Base-by-base conservation (phyloP, 306 rosid genomes). In the Cicer judaicum region DNA sequence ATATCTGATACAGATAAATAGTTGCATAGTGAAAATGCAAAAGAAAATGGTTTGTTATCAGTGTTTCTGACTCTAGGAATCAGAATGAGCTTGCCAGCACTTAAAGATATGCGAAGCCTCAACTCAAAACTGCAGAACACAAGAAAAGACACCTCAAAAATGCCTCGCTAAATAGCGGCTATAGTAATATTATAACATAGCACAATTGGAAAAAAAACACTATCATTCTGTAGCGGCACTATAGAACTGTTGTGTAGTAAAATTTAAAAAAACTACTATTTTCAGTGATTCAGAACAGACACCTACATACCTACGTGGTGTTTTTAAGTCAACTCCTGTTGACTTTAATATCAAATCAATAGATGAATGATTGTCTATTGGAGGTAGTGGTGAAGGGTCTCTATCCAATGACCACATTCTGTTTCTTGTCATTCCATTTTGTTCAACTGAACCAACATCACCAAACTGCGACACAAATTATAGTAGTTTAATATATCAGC, bases 281-380 rank as follows among this genome's bases (percentile, higher is more conserved):
- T 41, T 41, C 10, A 0, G 9, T 42, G 46, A 42, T 3, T 29
- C 36, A 29, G 36, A 29, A 29, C 1, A 29, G 15, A 50, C 7
- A n/a, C 18, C 56, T 55, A 12, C 81, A 59, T 77, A 82, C 96
- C 93, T 82, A 15, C 71, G 82, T 0, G 93, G 92, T 79, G 83
- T 83, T 85, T 84, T 91, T 10, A 84, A 72, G 82, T 88, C 93
- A 64, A 84, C 83, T 29, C 85, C 85, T 5, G 85, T 78, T 42
- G 96, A 87, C 80, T 87, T 91, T 65, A 89, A 76, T 54, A 91
- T 77, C 73, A 91, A 79, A 81, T 91, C 93, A 21, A 91, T 92
- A 24, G 90, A 84, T 63, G 97, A 89, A 7, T 89, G 92, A 76
- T 61, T 84, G 64, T 84, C 84, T 15, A 82, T 49, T 21, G 90